These are phyloP conservation scores for Apiotrichum akiyoshidainum DNA, from an alignment of 1,284 basidiomycete genomes.

Conservation along the genomic window DNA sequence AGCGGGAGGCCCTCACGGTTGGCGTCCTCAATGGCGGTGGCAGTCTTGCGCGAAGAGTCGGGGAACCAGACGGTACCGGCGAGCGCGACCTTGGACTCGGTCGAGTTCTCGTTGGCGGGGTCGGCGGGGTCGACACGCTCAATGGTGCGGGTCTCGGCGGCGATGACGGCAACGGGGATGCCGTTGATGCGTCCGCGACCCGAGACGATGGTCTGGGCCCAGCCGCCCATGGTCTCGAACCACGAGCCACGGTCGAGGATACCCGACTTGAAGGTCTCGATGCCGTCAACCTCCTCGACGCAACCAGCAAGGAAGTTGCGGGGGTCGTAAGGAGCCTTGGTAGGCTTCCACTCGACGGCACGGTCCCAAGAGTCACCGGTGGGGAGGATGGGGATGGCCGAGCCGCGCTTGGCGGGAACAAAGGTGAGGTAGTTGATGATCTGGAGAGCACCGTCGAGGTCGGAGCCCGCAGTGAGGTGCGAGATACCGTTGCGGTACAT, in stretches of 20 bases:
- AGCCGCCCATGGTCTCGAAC: constrained; percentile 63
- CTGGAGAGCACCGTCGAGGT: constrained; percentile 87
- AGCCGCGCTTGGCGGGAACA: constrained; percentile 72
- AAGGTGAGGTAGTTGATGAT: constrained; percentile 95
- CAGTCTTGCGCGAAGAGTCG: constrained; percentile 99
- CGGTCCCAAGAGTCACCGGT: constrained; percentile 85
- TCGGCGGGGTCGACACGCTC: constrained; percentile 97
- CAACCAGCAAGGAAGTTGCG: constrained; percentile 97
- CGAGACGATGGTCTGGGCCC: constrained; percentile 94
- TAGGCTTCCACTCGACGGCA: constrained; percentile 81
- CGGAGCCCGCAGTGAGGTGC: constrained; percentile 89
- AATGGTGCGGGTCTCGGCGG: constrained; percentile 84
- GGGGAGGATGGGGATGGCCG: constrained; percentile 68
- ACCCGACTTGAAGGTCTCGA: constrained; percentile 72
- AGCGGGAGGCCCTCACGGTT: constrained; percentile 94
- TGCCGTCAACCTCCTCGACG: constrained; percentile 67
- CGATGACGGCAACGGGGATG: constrained; percentile 96
- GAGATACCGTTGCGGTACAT: constrained; percentile 99
- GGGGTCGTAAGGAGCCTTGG: constrained; percentile 94
- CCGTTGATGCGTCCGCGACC: constrained; percentile 95
- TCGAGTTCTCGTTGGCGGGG: constrained; percentile 96
- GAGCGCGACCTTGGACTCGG: constrained; percentile 97
- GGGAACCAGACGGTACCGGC: constrained; percentile 99
- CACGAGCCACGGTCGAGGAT: constrained; percentile 98
- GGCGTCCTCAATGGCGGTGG: constrained; percentile 98